A percentile compares a stretch with the other conserved stretches of the same genome.
Evolutionary conservation across 2,329 filamentous ascomycete genomes (phyloP).

Genomic region (Colletotrichum sojae): DNA sequence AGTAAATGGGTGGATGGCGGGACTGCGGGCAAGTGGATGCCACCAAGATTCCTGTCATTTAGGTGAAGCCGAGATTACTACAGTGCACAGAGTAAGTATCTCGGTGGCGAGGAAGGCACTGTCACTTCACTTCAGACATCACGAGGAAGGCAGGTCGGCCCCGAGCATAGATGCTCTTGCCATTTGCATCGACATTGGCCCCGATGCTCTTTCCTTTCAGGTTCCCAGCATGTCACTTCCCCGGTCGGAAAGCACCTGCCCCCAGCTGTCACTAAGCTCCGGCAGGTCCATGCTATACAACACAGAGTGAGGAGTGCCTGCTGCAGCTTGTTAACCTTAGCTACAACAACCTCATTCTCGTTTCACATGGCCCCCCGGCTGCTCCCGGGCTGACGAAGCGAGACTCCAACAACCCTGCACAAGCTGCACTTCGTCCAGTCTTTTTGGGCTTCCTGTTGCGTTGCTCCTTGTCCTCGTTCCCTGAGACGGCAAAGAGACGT

Average conservation of each 20-base stretch:
- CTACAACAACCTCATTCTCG: constrained; percentile 17
- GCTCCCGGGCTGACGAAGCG: background rate
- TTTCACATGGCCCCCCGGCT: constrained; percentile 23
- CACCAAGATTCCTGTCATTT: constrained; percentile 30
- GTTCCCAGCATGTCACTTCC: background rate
- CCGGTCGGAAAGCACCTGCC: background rate
- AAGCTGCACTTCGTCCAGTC: constrained; percentile 5
- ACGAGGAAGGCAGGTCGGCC: constrained; percentile 16
- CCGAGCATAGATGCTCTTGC: background rate
- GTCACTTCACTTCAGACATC: no score
- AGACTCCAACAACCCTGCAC: background rate
- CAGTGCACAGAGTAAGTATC: no score
- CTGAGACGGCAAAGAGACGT: constrained; percentile 34
- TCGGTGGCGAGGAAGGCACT: no score
- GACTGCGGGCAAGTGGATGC: background rate
- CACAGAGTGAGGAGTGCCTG: no score
- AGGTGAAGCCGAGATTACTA: background rate
- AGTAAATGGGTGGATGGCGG: background rate
- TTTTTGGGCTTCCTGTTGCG: background rate
- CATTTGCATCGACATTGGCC: background rate
- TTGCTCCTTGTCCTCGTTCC: background rate
- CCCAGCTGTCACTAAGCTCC: background rate
- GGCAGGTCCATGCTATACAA: background rate
- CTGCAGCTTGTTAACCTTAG: background rate
- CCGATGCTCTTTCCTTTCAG: background rate